Evolutionary conservation across 371 early-diverging fungal genomes (phyloP), one percentile per base, ranked within the genome.

Genomic region (Mucor indicus): DNA sequence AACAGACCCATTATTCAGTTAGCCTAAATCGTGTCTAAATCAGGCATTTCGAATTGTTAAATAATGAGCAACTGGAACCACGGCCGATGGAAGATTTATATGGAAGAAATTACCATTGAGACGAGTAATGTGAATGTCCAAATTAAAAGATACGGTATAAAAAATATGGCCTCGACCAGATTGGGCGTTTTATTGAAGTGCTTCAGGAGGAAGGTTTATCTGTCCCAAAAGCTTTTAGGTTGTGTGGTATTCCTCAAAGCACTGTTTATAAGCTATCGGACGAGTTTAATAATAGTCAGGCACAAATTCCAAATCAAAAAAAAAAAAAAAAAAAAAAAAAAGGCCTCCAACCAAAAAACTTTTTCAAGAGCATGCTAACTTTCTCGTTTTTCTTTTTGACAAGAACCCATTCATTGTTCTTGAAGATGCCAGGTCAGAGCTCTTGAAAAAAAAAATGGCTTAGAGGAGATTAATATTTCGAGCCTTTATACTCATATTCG

Each of bases 131-230:
- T 37, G 10, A 46, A 46, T 23, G 37, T 46, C 37, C 35, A 27
- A 15, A 46, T 22, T 3, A 49, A 31, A 17, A 50, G 25, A n/a
- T n/a, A n/a, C n/a, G n/a, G 16, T 29, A 42, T 33, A 50, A 50
- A 9, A 50, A 50, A 36, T 42, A 42, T 25, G 33, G 25, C 4
- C 10, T 10, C 36, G 37, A 44, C 19, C 37, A 51, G 10, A 44
- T 51, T 0, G 38, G 44, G 22, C n/a, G 44, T 2, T 44, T 51
- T 20, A 43, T 51, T 21, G 21, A 35, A 13, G 33, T 38, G 2
- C 25, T 25, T 13, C 51, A 51, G 43, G 44, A 50, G 24, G 50
- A 50, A 21, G 50, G 50, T 4, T 23, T 42, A 22, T 27, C 50
- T 22, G 52, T 40, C 15, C 44, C 44, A 15, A 51, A 51, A 51